phyloP scores from a whole-genome alignment of 2,329 filamentous ascomycete species.

The Chalaropsis thielavioides region DNA sequence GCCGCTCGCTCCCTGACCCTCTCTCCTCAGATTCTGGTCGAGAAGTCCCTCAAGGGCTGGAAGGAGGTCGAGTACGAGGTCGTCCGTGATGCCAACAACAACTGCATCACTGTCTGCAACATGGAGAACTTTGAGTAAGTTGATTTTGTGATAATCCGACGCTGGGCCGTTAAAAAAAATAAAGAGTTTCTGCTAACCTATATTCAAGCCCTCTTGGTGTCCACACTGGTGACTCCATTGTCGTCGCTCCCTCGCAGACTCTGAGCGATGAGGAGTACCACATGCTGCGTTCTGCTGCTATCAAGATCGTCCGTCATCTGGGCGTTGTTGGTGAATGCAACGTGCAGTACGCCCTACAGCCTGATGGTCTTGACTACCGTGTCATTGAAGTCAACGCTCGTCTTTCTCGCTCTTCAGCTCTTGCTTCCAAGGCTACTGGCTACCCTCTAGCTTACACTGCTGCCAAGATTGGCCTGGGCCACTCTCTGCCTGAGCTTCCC shows the following conservation, averaged over 20 bases:
- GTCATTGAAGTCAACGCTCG: slow-evolving; percentile 99
- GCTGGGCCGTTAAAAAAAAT: slow-evolving; percentile 37
- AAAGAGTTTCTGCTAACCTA: slow-evolving; percentile 58
- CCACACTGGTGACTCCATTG: slow-evolving; percentile 96
- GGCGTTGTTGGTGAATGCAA: slow-evolving; percentile 98
- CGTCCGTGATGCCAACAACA: slow-evolving; percentile 90
- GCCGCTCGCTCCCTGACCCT: slow-evolving; percentile 83
- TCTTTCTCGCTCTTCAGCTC: slow-evolving; percentile 89
- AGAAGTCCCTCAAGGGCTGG: slow-evolving; percentile 98
- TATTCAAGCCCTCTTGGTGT: slow-evolving; percentile 70
- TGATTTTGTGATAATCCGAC: too few relatives aligned
- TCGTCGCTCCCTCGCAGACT: slow-evolving; percentile 92
- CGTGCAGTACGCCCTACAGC: slow-evolving; percentile 92
- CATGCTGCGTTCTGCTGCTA: slow-evolving; percentile 93
- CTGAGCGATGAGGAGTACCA: slow-evolving; percentile 97
- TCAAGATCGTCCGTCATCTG: slow-evolving; percentile 95
- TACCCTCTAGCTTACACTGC: slow-evolving; percentile 96
- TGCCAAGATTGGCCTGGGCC: slow-evolving; percentile 92
- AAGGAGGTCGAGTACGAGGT: slow-evolving; percentile 99
- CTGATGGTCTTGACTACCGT: slow-evolving; percentile 91
- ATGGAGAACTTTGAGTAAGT: slow-evolving; percentile 19
- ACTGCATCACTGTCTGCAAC: slow-evolving; percentile 95
- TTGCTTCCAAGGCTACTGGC: slow-evolving; percentile 94
- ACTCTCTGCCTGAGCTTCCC: slow-evolving; percentile 86
- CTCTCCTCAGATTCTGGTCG: slow-evolving; percentile 89